Evolutionary conservation across 257 asterid species (phyloP), one percentile per base, ranked within the genome.

Genomic region (Pogostemon cablin): DNA sequence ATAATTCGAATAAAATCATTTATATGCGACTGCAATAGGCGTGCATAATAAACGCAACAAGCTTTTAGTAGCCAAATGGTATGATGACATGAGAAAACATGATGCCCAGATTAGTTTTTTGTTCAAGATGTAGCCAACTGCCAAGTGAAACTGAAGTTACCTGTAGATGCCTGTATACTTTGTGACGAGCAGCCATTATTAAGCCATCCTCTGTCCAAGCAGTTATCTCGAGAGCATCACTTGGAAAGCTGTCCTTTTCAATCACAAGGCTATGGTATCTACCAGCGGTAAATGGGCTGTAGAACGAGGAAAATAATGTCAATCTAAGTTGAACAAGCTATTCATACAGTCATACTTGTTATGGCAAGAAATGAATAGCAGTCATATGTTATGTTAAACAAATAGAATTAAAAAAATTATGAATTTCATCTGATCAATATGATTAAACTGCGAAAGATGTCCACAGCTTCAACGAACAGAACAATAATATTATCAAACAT

Each of bases 181-280:
- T 93, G 87, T 93, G 99, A 78, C 96, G 96, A 77, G 90, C 96
- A 81, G 89, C 99, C 99, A 93, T 93, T 38, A 93, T 59, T 50
- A 89, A 76, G 25, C 97, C 99, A 56, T 93, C 96, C 78, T 89
- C 99, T 0, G 99, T 93, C 97, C 96, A 89, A 4, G 97, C 99
- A 20, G 97, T 93, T 56, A 91, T 78, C 84, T 93, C 99, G 7
- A 93, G 93, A 49, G 60, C 82, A 57, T 89, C 91, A 52, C 77
- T 76, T 1, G 99, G 99, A 79, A 89, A 93, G 12, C 82, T 89
- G 58, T 86, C 96, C 85, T 81, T 84, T 62, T 91, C 96, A 73
- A 91, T 93, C 61, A 93, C 99, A 62, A 93, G 99, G 77, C 99
- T 93, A 69, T 93, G 99, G 80, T 91, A 93, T 77, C 99, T 83